Percentiles rank a stretch among this genome's conserved stretches.
Evolutionary conservation across 495 filamentous ascomycete species (phyloP).

Genomic region (Astrothelium macrocarpum): DNA sequence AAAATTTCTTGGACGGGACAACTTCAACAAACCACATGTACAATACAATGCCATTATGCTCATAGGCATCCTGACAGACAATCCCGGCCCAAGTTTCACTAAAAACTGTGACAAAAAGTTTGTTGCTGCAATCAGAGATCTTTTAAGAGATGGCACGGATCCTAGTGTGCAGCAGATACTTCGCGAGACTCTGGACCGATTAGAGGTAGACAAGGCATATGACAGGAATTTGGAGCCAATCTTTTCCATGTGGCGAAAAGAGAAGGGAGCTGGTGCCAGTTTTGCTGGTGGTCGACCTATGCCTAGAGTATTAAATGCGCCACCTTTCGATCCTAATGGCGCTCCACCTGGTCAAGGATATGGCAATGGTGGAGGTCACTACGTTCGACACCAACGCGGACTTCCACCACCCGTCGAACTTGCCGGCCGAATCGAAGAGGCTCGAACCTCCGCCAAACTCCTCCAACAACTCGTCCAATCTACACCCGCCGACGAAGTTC

Average conservation of each 20-base stretch:
- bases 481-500: slow-evolving; percentile 66
- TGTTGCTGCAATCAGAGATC: slow-evolving; percentile 59
- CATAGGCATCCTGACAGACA: slow-evolving; percentile 81
- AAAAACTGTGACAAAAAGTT: slow-evolving; percentile 79
- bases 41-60: slow-evolving; percentile 98
- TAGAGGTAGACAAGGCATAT: slow-evolving; percentile 55
- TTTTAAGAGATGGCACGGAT: slow-evolving; percentile 63
- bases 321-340: slow-evolving; percentile 7
- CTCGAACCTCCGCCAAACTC: slow-evolving; percentile 77
- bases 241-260: slow-evolving; percentile 79
- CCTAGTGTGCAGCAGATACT: slow-evolving; percentile 72
- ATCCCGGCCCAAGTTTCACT: slow-evolving; percentile 83
- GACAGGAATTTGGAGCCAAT: slow-evolving; percentile 62
- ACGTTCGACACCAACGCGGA: not conserved
- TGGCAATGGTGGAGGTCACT: not conserved
- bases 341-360: not conserved
- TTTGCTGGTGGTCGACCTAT: slow-evolving; percentile 7
- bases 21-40: slow-evolving; percentile 50
- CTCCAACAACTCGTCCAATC: slow-evolving; percentile 80
- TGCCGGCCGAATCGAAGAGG: slow-evolving; percentile 76
- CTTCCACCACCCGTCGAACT: slow-evolving; percentile 77
- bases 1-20: slow-evolving; percentile 66
- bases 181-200: slow-evolving; percentile 69
- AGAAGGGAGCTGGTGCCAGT: slow-evolving; percentile 44
- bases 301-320: not conserved